phyloP scores from a whole-genome alignment of 805 yeast genomes.

The Monosporozyma servazzii region DNA sequence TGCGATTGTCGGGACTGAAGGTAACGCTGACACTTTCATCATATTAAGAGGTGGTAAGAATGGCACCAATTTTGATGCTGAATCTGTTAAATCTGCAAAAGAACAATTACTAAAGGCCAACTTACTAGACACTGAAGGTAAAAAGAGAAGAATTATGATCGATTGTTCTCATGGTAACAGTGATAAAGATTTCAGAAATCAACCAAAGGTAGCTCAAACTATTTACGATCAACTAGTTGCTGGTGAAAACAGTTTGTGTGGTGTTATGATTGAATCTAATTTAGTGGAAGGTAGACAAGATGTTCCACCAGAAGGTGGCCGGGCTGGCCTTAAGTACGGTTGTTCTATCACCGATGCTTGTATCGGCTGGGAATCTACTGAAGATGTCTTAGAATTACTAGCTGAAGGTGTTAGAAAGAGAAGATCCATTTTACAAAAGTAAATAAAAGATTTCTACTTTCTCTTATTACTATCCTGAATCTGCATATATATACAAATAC shows the following conservation, averaged over 20 bases:
- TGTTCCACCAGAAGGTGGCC: slow-evolving; percentile 73
- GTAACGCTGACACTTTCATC: slow-evolving; percentile 82
- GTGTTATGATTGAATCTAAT: slow-evolving; percentile 94
- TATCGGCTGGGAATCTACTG: slow-evolving; percentile 84
- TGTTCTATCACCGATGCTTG: slow-evolving; percentile 97
- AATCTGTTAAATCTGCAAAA: slow-evolving; percentile 59
- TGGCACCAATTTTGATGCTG: slow-evolving; percentile 83
- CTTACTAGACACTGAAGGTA: slow-evolving; percentile 34
- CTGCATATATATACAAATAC: neutral
- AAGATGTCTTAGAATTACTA: slow-evolving; percentile 53
- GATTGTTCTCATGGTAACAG: slow-evolving; percentile 98
- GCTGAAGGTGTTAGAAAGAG: slow-evolving; percentile 75
- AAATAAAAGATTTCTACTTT: neutral
- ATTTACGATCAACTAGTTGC: slow-evolving; percentile 69
- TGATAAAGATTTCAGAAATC: slow-evolving; percentile 81
- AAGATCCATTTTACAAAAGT: slow-evolving; percentile 37
- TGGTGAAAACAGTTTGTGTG: slow-evolving; percentile 75
- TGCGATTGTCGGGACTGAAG: slow-evolving; percentile 92
- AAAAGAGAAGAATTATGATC: slow-evolving; percentile 69
- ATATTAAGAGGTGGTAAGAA: slow-evolving; percentile 92
- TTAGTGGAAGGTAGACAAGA: slow-evolving; percentile 89
- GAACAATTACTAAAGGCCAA: slow-evolving; percentile 45
- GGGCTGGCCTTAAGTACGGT: slow-evolving; percentile 73
- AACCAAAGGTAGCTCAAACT: slow-evolving; percentile 75
- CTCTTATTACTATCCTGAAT: neutral